Percentiles rank a stretch among this genome's conserved stretches.
Conservation (phyloP, 2,329 filamentous ascomycete species). For the Talaromyces albobiverticillius region DNA sequence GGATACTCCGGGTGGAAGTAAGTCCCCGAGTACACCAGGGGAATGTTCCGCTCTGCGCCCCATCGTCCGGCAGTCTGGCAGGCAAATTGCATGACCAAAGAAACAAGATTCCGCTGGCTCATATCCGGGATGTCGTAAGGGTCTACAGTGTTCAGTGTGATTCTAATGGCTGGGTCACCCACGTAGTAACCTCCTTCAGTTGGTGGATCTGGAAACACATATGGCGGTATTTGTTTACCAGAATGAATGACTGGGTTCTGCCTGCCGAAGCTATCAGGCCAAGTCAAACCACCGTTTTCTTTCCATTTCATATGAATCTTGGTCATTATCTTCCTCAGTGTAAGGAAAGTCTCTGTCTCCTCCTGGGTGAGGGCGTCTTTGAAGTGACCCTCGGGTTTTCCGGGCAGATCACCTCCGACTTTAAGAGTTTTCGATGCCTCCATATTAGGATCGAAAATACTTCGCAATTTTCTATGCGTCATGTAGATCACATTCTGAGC, state of each 20-base stretch:
- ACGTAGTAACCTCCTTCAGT: conserved; percentile 31
- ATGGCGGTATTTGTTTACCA: conserved; percentile 5
- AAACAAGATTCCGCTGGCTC: conserved; percentile 40
- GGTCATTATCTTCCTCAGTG: conserved; percentile 37
- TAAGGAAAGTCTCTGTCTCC: conserved; percentile 33
- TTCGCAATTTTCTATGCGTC: conserved; percentile 44
- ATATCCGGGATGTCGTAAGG: conserved; percentile 36
- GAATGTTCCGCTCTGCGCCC: conserved; percentile 36
- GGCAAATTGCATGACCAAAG: conserved; percentile 56
- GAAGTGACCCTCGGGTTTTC: conserved; percentile 21
- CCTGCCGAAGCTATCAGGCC: conserved; percentile 15
- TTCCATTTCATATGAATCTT: conserved; percentile 34
- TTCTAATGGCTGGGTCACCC: conserved; percentile 43
- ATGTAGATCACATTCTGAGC: conserved; percentile 55
- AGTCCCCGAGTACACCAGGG: conserved; percentile 35
- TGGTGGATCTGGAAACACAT: neutral
- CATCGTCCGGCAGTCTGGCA: conserved; percentile 35
- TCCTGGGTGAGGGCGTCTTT: conserved; percentile 29
- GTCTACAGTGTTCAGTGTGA: conserved; percentile 27
- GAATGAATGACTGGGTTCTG: conserved; percentile 5
- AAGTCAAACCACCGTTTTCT: conserved; percentile 40
- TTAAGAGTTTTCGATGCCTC: conserved; percentile 22
- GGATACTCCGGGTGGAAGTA: conserved; percentile 40
- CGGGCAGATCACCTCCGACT: conserved; percentile 30
- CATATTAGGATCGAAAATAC: conserved; percentile 35